Evolutionary conservation across 768 basidiomycete species (phyloP).

Genomic region (Russula dissimulans): DNA sequence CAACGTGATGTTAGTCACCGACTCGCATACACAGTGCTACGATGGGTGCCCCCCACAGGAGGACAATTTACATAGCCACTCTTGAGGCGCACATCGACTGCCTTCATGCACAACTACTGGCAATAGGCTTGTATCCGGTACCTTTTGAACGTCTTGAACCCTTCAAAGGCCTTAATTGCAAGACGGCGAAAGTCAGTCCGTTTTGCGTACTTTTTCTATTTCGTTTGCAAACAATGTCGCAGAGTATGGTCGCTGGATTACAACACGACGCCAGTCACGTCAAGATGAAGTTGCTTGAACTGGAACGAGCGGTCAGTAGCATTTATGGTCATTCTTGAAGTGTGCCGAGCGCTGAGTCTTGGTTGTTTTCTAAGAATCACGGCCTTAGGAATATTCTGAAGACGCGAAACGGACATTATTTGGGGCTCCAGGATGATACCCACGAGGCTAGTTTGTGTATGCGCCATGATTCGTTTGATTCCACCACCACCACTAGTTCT

Average conservation of each 20-base stretch:
- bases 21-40: slow-evolving; percentile 37
- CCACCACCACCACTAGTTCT: neutral
- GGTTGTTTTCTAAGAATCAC: slow-evolving; percentile 9
- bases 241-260: slow-evolving; percentile 70
- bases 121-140: slow-evolving; percentile 48
- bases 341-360: neutral
- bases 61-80: slow-evolving; percentile 62
- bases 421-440: neutral
- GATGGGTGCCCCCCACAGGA: slow-evolving; percentile 56
- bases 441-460: slow-evolving; percentile 8
- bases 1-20: neutral
- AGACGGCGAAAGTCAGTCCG: slow-evolving; percentile 55
- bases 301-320: slow-evolving; percentile 54
- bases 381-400: slow-evolving; percentile 13
- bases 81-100: slow-evolving; percentile 65
- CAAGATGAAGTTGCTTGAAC: slow-evolving; percentile 55
- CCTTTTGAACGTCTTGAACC: slow-evolving; percentile 46
- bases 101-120: slow-evolving; percentile 49
- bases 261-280: slow-evolving; percentile 54
- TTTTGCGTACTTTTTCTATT: neutral
- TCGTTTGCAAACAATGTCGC: neutral
- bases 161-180: slow-evolving; percentile 64
- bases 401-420: neutral
- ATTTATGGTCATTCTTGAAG: neutral
- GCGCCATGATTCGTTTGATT: slow-evolving; percentile 4